A percentile compares a stretch with the other conserved stretches of the same genome.
Conservation (phyloP, 805 yeast genomes). For the Wickerhamiella parazyma region DNA sequence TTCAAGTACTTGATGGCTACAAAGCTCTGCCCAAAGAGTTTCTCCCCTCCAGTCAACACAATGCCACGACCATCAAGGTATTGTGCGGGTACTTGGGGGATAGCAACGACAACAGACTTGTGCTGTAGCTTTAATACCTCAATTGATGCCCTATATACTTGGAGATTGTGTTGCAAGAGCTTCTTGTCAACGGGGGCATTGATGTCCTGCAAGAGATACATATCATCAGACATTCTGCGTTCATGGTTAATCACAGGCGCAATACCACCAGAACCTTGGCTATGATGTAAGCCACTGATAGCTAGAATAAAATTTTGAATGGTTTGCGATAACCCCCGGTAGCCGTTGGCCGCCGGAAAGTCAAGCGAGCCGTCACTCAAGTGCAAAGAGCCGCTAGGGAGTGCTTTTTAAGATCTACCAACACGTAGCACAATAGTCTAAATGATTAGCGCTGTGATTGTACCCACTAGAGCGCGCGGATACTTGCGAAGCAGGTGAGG, state of each 20-base stretch:
- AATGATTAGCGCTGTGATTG: too few relatives aligned
- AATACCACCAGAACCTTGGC: not conserved
- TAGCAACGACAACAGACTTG: not conserved
- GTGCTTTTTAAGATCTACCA: too few relatives aligned
- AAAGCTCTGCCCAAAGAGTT: slow-evolving; percentile 55
- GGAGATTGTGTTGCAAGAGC: not conserved
- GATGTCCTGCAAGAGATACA: not conserved
- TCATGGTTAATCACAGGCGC: not conserved
- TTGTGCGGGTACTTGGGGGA: not conserved
- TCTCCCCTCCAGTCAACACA: slow-evolving; percentile 70
- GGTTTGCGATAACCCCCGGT: not conserved
- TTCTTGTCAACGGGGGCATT: not conserved
- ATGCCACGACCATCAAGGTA: slow-evolving; percentile 33
- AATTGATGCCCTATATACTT: not conserved
- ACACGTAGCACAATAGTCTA: too few relatives aligned
- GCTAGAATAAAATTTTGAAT: not conserved
- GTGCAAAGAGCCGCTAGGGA: too few relatives aligned
- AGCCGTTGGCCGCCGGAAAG: too few relatives aligned
- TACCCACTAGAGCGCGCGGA: too few relatives aligned
- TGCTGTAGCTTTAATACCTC: not conserved
- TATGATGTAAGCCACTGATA: not conserved
- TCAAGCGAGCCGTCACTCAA: too few relatives aligned
- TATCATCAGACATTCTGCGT: not conserved
- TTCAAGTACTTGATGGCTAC: slow-evolving; percentile 52
- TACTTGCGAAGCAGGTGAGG: slow-evolving; percentile 1